phyloP scores from a whole-genome alignment of 441 rosid species.

The Capsella rubella region DNA sequence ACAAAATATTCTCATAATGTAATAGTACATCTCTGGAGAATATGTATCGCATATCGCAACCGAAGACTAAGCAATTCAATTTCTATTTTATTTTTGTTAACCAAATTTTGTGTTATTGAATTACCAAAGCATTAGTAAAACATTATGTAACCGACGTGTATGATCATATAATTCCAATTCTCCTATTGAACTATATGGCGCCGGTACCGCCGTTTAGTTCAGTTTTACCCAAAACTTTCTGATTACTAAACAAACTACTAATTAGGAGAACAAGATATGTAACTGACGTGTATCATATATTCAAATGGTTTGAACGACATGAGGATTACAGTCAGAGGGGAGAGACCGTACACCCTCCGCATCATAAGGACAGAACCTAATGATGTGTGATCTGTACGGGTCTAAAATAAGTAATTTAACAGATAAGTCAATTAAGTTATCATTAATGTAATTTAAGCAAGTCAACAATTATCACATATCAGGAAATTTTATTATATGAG shows the following conservation, averaged over 20 bases:
- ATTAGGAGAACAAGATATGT: constrained; percentile 1
- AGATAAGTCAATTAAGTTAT: constrained; percentile 40
- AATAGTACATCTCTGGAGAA: neutral
- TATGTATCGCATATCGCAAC: neutral
- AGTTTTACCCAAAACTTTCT: neutral
- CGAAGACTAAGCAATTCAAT: neutral
- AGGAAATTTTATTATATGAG: neutral
- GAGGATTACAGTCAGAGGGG: constrained; percentile 34
- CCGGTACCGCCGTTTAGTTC: neutral
- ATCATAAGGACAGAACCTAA: constrained; percentile 32
- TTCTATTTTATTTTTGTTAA: neutral
- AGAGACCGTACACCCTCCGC: constrained; percentile 34
- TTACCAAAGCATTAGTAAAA: neutral
- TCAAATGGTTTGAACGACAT: constrained; percentile 19
- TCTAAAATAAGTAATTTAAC: neutral
- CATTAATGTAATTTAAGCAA: constrained; percentile 5
- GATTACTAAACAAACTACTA: neutral
- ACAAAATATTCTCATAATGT: neutral
- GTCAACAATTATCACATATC: constrained; percentile 36
- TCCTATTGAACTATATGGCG: too few species aligned
- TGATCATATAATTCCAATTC: too few species aligned
- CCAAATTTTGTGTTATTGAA: neutral
- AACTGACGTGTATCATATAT: neutral
- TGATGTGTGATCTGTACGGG: constrained; percentile 38
- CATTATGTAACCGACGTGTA: neutral